Percentiles rank a stretch among this genome's conserved stretches.
These are phyloP conservation scores for Tuber brumale DNA, from an alignment of 495 filamentous ascomycete species.

Conservation along the genomic window DNA sequence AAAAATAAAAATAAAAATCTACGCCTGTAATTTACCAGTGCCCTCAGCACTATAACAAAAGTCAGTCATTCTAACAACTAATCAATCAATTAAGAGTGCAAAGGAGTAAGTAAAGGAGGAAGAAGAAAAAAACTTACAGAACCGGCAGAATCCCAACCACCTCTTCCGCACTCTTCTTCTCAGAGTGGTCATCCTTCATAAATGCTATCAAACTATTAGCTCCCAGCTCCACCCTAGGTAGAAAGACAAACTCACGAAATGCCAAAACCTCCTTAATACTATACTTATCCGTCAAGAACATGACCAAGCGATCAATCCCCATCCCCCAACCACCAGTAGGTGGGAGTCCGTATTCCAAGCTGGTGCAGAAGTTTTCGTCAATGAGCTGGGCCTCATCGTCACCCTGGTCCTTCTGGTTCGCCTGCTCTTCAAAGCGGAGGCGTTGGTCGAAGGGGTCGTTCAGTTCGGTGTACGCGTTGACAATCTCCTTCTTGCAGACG, in stretches of 20 bases:
- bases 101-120: background rate
- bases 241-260: conserved; percentile 53
- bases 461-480: conserved; percentile 95
- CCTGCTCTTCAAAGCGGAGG: conserved; percentile 92
- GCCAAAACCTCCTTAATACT: conserved; percentile 91
- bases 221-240: background rate
- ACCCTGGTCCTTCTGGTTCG: conserved; percentile 87
- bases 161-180: conserved; percentile 57
- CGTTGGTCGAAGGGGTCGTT: conserved; percentile 96
- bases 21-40: conserved; percentile 38
- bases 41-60: conserved; percentile 29
- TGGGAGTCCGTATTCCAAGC: conserved; percentile 79
- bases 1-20: conserved; percentile 1
- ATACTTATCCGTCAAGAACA: conserved; percentile 97
- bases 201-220: conserved; percentile 44
- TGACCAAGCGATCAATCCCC: conserved; percentile 85
- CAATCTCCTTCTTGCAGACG: conserved; percentile 94
- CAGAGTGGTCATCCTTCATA: conserved; percentile 63
- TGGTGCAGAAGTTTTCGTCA: conserved; percentile 85
- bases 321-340: conserved; percentile 96
- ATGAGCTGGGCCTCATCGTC: conserved; percentile 95
- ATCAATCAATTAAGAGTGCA: background rate
- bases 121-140: background rate
- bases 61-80: background rate
- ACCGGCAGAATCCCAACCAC: conserved; percentile 56